Conservation (phyloP, 2,329 filamentous ascomycete species). For the Triangularia verruculosa region DNA sequence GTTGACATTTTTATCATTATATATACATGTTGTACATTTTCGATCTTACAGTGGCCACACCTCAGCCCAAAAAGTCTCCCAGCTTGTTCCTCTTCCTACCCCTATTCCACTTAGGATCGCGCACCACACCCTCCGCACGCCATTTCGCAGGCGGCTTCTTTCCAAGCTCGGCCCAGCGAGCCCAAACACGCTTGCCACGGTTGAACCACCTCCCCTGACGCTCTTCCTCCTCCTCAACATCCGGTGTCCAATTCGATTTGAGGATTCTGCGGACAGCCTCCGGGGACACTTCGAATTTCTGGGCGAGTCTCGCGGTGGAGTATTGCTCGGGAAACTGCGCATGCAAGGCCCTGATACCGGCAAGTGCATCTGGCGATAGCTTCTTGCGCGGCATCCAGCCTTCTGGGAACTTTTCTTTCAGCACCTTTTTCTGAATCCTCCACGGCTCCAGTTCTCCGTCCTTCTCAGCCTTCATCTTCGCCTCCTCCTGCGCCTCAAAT, state of each 20-base stretch:
- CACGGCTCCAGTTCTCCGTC: constrained; percentile 45
- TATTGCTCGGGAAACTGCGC: constrained; percentile 73
- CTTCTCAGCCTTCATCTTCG: background rate
- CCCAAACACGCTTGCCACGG: constrained; percentile 59
- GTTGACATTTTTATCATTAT: background rate
- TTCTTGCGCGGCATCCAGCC: constrained; percentile 82
- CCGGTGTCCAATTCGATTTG: constrained; percentile 70
- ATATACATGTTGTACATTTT: background rate
- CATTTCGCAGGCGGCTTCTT: constrained; percentile 60
- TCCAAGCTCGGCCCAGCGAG: constrained; percentile 56
- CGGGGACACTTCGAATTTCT: constrained; percentile 79
- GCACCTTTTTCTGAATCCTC: constrained; percentile 71
- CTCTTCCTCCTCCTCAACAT: constrained; percentile 51
- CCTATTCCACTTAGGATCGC: constrained; percentile 37
- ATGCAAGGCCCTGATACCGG: constrained; percentile 84
- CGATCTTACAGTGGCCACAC: background rate
- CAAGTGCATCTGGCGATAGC: constrained; percentile 85
- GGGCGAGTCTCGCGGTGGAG: constrained; percentile 68
- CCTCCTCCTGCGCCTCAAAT: constrained; percentile 2
- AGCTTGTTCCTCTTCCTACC: constrained; percentile 3
- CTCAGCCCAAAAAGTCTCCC: constrained; percentile 7
- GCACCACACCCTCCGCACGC: constrained; percentile 52
- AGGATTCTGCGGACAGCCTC: constrained; percentile 87
- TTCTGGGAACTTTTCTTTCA: constrained; percentile 75
- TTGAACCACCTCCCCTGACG: constrained; percentile 61